Evolutionary conservation across 2,329 filamentous ascomycete genomes (phyloP).

Genomic region (Colletotrichum sp.): DNA sequence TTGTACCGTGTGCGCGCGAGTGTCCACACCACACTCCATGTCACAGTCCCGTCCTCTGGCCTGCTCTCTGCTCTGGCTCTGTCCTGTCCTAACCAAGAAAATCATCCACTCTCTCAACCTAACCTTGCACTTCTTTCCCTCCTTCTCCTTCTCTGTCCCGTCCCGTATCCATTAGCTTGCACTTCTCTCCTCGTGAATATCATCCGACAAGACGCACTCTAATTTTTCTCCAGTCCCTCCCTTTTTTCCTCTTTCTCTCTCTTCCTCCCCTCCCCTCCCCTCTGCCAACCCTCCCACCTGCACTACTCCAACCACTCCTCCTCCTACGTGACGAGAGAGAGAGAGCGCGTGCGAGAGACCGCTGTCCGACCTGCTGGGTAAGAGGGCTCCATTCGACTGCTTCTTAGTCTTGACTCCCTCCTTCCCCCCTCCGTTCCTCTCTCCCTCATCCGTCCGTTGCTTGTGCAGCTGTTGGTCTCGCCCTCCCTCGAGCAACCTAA

Average conservation of each 20-base stretch:
- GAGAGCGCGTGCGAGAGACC: background rate
- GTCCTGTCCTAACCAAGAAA: background rate
- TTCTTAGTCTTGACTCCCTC: slow-evolving; percentile 4
- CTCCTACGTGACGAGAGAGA: background rate
- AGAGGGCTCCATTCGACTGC: slow-evolving; percentile 5
- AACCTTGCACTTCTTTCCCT: slow-evolving; percentile 25
- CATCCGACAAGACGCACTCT: slow-evolving; percentile 22
- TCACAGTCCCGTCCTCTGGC: slow-evolving; percentile 7
- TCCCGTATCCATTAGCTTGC: slow-evolving; percentile 14
- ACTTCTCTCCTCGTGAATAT: slow-evolving; percentile 18
- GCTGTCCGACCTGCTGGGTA: slow-evolving; percentile 7
- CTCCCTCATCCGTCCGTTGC: background rate
- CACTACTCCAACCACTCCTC: slow-evolving; percentile 11
- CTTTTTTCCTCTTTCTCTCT: slow-evolving; percentile 15
- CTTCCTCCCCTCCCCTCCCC: slow-evolving; percentile 21
- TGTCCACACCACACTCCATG: background rate
- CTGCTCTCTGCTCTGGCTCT: background rate
- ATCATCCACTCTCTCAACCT: slow-evolving; percentile 14
- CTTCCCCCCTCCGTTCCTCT: slow-evolving; percentile 17
- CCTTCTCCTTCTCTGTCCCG: background rate
- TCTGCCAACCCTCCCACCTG: slow-evolving; percentile 18
- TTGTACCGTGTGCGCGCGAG: slow-evolving; percentile 10
- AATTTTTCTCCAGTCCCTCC: slow-evolving; percentile 18
- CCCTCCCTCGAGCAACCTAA: slow-evolving; percentile 10
- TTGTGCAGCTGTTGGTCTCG: slow-evolving; percentile 11